Percentiles rank a stretch among this genome's conserved stretches.
These are phyloP conservation scores for Cyanodermella asteris DNA, from an alignment of 2,329 filamentous ascomycete genomes.

Conservation along the genomic window DNA sequence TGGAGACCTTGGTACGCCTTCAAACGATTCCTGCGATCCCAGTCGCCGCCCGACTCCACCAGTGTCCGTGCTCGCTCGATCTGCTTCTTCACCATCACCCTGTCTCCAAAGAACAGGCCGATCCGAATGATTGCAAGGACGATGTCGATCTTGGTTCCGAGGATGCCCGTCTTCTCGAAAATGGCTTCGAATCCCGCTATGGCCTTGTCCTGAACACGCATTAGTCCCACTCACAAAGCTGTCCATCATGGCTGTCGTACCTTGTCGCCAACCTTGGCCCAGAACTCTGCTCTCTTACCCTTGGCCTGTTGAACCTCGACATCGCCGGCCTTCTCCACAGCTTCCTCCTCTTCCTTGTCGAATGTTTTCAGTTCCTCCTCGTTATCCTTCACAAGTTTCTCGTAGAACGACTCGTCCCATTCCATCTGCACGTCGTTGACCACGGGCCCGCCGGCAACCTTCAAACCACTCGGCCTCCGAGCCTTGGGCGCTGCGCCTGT, in stretches of 20 bases:
- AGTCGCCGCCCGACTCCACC: constrained; percentile 89
- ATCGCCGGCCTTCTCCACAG: constrained; percentile 85
- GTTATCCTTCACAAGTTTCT: constrained; percentile 53
- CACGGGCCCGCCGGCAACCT: constrained; percentile 57
- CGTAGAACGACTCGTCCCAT: constrained; percentile 82
- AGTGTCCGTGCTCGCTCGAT: constrained; percentile 74
- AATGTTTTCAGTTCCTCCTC: constrained; percentile 53
- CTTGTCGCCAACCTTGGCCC: constrained; percentile 90
- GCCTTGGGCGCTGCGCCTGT: constrained; percentile 25
- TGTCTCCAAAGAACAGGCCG: constrained; percentile 89
- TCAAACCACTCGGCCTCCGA: constrained; percentile 32
- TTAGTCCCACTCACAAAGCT: background rate
- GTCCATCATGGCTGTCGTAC: constrained; percentile 23
- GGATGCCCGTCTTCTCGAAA: constrained; percentile 89
- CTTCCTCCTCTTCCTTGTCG: constrained; percentile 80
- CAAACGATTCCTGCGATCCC: constrained; percentile 91
- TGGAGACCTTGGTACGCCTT: constrained; percentile 97
- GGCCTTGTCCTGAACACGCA: constrained; percentile 56
- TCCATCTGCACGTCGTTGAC: constrained; percentile 41
- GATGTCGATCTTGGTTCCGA: constrained; percentile 92
- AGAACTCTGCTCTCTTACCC: constrained; percentile 91
- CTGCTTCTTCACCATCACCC: constrained; percentile 76
- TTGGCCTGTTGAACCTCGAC: constrained; percentile 82
- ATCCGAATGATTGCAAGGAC: constrained; percentile 91
- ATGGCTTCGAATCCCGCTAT: constrained; percentile 80